Evolutionary conservation across 2,329 filamentous ascomycete species (phyloP), one percentile per base, ranked within the genome.

Genomic region (Trichoderma breve): DNA sequence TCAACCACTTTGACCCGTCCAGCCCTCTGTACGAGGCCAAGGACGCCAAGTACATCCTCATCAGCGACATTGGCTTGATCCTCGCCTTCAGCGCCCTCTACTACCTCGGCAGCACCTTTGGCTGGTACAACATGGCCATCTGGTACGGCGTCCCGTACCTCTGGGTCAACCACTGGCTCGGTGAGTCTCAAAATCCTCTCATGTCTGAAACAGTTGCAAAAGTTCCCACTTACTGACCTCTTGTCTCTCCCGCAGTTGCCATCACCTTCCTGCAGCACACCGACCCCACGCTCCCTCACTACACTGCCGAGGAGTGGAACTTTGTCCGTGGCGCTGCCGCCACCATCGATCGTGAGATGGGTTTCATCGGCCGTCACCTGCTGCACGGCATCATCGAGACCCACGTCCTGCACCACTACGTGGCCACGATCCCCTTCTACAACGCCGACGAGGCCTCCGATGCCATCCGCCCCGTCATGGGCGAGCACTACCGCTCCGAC

Each of bases 111-210:
- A 90, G 90, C 82, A 92, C 83, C 71, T 98, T 91, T 77, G 96
- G 96, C 79, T 95, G 91, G 86, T 81, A 86, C 80, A 98, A 98
- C 86, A 86, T 98, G 81, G 84, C 93, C 73, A 92, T 99, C 74
- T 98, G 96, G 95, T 99, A 99, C 85, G 90, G 95, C 79, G 80
- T 97, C 72, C 96, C 96, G 47, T 99, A 98, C 82, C 87, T 98
- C 73, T 98, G 95, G 95, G 95, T 98, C 71, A 97, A 98, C 89
- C 94, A 98, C 89, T 98, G 95, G 95, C 92, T 98, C 71, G 93
- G 93, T 96, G 90, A 88, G 93, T 88, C 66, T 21, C 7, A 43
- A 3, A 15, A 6, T 2, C 12, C 4, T 15, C 14, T 53, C 14
- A 28, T 62, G 30, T 51, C 61, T 51, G 15, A 55, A 24, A 39